phyloP scores from a whole-genome alignment of 257 asterid species.

The Penstemon barbatus region DNA sequence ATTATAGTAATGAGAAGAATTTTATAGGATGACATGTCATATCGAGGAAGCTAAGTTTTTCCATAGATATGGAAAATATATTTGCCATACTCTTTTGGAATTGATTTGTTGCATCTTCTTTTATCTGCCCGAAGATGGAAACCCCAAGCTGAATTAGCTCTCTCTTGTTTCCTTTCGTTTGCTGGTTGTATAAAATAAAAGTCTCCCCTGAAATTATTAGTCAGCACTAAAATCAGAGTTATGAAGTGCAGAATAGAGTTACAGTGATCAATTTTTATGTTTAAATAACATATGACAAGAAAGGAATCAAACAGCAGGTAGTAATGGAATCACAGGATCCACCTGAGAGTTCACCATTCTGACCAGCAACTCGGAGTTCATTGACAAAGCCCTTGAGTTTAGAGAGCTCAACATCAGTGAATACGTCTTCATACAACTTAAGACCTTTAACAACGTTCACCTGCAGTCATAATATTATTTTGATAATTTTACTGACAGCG shows the following conservation, averaged over 20 bases:
- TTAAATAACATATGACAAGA: neutral
- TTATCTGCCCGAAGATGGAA: conserved; percentile 66
- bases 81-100: conserved; percentile 45
- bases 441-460: conserved; percentile 86
- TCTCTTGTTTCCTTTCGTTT: conserved; percentile 70
- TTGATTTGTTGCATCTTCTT: conserved; percentile 40
- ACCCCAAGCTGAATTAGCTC: conserved; percentile 79
- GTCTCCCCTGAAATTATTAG: conserved; percentile 60
- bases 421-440: conserved; percentile 65
- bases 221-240: neutral
- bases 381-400: conserved; percentile 60
- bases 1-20: neutral
- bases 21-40: neutral
- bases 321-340: conserved; percentile 63
- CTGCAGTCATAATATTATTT: conserved; percentile 35
- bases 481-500: neutral
- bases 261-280: neutral
- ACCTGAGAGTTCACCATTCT: conserved; percentile 86
- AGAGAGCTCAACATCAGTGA: conserved; percentile 63
- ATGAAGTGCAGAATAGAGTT: neutral
- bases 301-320: neutral
- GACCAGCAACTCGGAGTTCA: conserved; percentile 79
- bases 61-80: neutral
- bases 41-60: neutral
- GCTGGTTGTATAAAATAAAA: conserved; percentile 75